These are phyloP conservation scores for Candida sphagnicola DNA, from an alignment of 805 yeast species.

Conservation along the genomic window DNA sequence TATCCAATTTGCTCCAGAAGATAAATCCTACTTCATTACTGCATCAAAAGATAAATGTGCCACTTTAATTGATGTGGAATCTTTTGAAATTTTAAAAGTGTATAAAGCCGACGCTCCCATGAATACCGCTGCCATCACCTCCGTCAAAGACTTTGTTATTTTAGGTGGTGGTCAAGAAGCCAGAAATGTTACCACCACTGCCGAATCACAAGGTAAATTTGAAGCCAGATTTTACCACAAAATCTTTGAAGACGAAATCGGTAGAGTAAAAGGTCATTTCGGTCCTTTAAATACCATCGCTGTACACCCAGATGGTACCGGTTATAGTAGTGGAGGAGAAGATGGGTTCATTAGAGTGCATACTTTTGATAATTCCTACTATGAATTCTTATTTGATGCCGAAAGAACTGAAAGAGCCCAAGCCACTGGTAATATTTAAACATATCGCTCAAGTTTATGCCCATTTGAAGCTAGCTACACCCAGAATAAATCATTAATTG, in stretches of 20 bases:
- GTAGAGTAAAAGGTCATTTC: slow-evolving; percentile 97
- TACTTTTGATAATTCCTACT: slow-evolving; percentile 87
- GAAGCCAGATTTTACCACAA: slow-evolving; percentile 96
- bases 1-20: slow-evolving; percentile 78
- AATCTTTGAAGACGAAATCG: slow-evolving; percentile 91
- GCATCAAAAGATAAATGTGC: slow-evolving; percentile 91
- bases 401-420: slow-evolving; percentile 68
- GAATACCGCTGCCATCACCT: slow-evolving; percentile 93
- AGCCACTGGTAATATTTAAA: slow-evolving; percentile 28
- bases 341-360: slow-evolving; percentile 97
- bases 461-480: no score
- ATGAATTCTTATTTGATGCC: slow-evolving; percentile 88
- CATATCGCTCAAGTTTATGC: no score
- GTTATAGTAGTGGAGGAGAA: slow-evolving; percentile 97
- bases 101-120: slow-evolving; percentile 88
- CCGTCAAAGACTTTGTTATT: slow-evolving; percentile 85
- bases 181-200: slow-evolving; percentile 95
- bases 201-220: slow-evolving; percentile 89
- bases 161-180: slow-evolving; percentile 99
- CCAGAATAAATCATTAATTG: no score
- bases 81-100: slow-evolving; percentile 65
- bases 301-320: slow-evolving; percentile 88
- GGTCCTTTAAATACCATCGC: slow-evolving; percentile 96
- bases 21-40: slow-evolving; percentile 84
- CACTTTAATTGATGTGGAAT: slow-evolving; percentile 70